Evolutionary conservation across 495 filamentous ascomycete species (phyloP).

Genomic region (Lasiosphaeria ovina): DNA sequence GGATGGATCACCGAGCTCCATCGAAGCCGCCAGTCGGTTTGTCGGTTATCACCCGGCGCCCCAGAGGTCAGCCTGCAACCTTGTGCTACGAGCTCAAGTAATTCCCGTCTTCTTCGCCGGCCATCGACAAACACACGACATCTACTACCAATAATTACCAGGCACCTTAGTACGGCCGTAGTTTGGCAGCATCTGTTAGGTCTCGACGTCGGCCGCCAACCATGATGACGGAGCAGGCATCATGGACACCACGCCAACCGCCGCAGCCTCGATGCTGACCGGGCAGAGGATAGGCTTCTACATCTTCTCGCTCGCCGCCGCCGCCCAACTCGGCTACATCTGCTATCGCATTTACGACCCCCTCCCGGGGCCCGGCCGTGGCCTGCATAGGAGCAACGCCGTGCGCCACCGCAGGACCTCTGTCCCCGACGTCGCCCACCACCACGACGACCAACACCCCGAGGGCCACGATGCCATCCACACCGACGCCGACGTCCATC

Average conservation of each 20-base stretch:
- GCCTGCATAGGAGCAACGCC: slow-evolving; percentile 59
- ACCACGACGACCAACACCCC: slow-evolving; percentile 21
- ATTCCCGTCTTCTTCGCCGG: too few relatives aligned
- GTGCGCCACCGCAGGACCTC: slow-evolving; percentile 47
- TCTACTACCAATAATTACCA: too few relatives aligned
- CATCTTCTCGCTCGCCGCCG: slow-evolving; percentile 34
- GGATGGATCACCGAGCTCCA: too few relatives aligned
- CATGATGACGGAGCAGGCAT: slow-evolving; percentile 23
- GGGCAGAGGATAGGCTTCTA: slow-evolving; percentile 41
- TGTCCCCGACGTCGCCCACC: slow-evolving; percentile 19
- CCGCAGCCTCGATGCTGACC: slow-evolving; percentile 43
- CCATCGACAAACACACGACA: too few relatives aligned
- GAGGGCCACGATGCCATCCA: slow-evolving; percentile 14
- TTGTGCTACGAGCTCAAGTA: too few relatives aligned
- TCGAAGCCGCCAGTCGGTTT: too few relatives aligned
- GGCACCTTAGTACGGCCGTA: too few relatives aligned
- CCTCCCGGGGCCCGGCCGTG: slow-evolving; percentile 23
- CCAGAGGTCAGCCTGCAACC: too few relatives aligned
- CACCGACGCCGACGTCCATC: slow-evolving; percentile 6
- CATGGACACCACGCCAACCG: slow-evolving; percentile 35
- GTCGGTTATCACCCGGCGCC: too few relatives aligned
- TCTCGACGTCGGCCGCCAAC: slow-evolving; percentile 3
- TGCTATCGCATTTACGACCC: slow-evolving; percentile 36
- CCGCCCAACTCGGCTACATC: slow-evolving; percentile 38
- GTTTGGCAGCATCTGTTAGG: too few relatives aligned